Base-by-base conservation (phyloP, 805 yeast species). In the Monosporozyma unispora region DNA sequence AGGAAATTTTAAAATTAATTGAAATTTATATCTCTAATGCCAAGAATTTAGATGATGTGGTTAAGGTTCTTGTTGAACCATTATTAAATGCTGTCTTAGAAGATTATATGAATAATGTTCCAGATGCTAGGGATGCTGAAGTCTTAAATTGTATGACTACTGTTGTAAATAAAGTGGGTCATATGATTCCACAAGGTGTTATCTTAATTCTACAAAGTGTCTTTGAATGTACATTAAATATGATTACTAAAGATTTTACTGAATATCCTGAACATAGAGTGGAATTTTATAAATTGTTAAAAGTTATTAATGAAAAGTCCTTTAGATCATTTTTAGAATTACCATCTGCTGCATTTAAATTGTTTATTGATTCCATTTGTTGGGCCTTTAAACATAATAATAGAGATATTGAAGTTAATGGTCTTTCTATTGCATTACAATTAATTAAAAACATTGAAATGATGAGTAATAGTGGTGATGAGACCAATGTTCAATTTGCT, bases 301-400 rank as follows among this genome's bases (percentile, higher is more conserved):
- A 90, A 59, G 95, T 87, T 52, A 91, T 93, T 62, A 84, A 93
- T 67, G 69, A 81, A 57, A 84, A 85, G 62, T 82, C 93, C 16
- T 93, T 93, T 75, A 77, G 80, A 51, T 96, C 97, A 0, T 75
- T 93, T 56, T 74, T 88, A 52, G 86, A 88, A 66, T 77, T 93
- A 55, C 95, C 97, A 9, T 91, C 95, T 3, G 89, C 81, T 54
- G 95, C 96, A 22, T 91, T 93, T 77, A 89, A 86, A 63, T 78
- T 88, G 51, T 84, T 93, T 50, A 81, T 93, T 52, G 91, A 89
- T 69, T 95, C 98, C 2, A 90, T 96, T 44, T 74, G 93, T 61
- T 93, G 99, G 99, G 97, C 98, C 0, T 87, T 93, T 68, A 91
- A 93, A 70, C 99, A 93, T 68, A 93, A 90, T 62, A 90, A 93